Percentiles rank a stretch among this genome's conserved stretches.
Evolutionary conservation across 441 rosid genomes (phyloP).

Genomic region (Adansonia gregorii): DNA sequence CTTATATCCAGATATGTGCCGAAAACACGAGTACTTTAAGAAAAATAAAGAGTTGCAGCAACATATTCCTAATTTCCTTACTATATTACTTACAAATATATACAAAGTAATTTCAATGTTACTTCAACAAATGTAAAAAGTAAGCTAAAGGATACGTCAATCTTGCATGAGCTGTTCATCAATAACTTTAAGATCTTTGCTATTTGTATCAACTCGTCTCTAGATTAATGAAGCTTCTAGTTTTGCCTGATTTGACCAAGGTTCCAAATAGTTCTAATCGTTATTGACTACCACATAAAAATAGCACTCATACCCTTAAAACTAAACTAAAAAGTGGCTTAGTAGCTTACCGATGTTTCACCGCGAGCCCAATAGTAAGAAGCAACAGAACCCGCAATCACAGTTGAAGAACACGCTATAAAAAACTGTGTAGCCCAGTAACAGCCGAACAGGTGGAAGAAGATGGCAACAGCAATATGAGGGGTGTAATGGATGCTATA

Average conservation of each 20-base stretch:
- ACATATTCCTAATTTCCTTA: background rate
- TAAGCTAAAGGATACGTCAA: background rate
- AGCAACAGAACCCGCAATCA: constrained; percentile 87
- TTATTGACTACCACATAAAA: constrained; percentile 5
- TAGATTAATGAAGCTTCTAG: background rate
- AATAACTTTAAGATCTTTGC: background rate
- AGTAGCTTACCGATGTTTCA: constrained; percentile 70
- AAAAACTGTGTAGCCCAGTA: constrained; percentile 94
- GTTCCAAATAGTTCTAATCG: background rate
- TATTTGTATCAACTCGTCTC: background rate
- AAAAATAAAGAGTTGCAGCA: no score
- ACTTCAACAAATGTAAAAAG: background rate
- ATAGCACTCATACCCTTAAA: background rate
- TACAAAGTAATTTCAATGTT: background rate
- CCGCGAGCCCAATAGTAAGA: constrained; percentile 95
- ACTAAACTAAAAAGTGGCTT: background rate
- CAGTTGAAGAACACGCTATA: constrained; percentile 78
- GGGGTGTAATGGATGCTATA: constrained; percentile 87
- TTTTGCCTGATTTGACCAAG: background rate
- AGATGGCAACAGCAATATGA: constrained; percentile 81
- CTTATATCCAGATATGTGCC: no score
- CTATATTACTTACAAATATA: background rate
- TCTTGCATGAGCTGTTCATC: background rate
- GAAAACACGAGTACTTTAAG: no score
- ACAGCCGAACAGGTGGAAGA: constrained; percentile 91